Conservation (phyloP, 2,329 filamentous ascomycete genomes). For the Calonectria fujianensis region DNA sequence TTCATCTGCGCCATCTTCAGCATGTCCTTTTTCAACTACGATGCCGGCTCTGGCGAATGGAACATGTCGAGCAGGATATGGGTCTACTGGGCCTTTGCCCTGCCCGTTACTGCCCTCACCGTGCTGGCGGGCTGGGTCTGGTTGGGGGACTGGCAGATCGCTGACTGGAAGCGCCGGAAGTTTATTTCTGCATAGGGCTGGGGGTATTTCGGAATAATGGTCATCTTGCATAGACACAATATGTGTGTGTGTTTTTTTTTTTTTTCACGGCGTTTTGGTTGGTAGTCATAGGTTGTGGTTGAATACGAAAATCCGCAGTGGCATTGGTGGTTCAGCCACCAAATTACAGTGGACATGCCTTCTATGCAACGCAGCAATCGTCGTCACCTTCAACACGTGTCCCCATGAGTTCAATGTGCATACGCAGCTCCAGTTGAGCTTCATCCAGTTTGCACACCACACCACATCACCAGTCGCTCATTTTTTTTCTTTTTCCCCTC, state of each 20-base stretch:
- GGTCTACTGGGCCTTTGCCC: constrained; percentile 60
- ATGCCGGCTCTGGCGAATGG: constrained; percentile 53
- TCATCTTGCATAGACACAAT: not conserved
- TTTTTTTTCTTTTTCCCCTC: not conserved
- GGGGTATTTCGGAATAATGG: too few relatives aligned
- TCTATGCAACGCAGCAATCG: not conserved
- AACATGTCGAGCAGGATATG: constrained; percentile 58
- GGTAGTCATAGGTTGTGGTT: not conserved
- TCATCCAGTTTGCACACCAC: not conserved
- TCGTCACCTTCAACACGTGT: constrained; percentile 22
- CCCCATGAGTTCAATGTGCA: not conserved
- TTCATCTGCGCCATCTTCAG: constrained; percentile 70
- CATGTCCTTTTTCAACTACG: constrained; percentile 65
- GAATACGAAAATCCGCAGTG: not conserved
- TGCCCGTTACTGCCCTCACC: constrained; percentile 55
- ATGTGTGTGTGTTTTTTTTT: not conserved
- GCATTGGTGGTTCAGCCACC: not conserved
- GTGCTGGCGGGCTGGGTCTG: constrained; percentile 48
- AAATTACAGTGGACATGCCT: constrained; percentile 8
- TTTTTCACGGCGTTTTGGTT: not conserved
- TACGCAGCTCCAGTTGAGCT: not conserved
- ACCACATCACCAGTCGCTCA: not conserved
- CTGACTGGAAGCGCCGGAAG: not conserved
- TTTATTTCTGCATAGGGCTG: not conserved
- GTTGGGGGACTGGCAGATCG: constrained; percentile 11